Evolutionary conservation across 164 flowering plant genomes (phyloP).

Genomic region (Cinnamomum chago): DNA sequence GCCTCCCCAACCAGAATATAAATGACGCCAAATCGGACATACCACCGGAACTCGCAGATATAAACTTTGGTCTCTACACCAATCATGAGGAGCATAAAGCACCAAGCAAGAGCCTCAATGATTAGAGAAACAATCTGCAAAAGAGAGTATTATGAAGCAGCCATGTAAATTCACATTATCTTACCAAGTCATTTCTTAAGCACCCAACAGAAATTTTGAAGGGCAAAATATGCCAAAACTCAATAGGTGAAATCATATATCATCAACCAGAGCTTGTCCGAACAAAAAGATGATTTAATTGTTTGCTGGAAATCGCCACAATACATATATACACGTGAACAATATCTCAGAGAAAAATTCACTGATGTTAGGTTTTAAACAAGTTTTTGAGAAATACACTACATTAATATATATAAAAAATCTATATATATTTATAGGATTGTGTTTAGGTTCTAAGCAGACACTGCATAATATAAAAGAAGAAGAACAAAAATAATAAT

Average conservation of each 20-base stretch:
- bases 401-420: too few relatives aligned
- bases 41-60: constrained; percentile 84
- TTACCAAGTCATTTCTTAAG: neutral
- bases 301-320: neutral
- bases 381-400: too few relatives aligned
- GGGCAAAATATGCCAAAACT: neutral
- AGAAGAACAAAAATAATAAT: too few relatives aligned
- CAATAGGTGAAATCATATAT: neutral
- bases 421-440: neutral
- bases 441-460: too few relatives aligned
- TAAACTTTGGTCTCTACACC: constrained; percentile 71
- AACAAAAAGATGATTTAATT: neutral
- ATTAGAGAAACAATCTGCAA: constrained; percentile 54
- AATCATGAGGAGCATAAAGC: constrained; percentile 63
- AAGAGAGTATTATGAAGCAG: neutral
- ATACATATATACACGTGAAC: neutral
- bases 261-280: neutral
- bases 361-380: too few relatives aligned
- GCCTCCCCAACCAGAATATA: constrained; percentile 80
- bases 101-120: constrained; percentile 80
- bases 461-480: neutral
- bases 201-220: neutral
- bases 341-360: neutral
- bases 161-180: neutral
- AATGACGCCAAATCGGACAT: constrained; percentile 72